Evolutionary conservation across 1,284 basidiomycete species (phyloP).

Genomic region (Lentinula novae-zelandiae): DNA sequence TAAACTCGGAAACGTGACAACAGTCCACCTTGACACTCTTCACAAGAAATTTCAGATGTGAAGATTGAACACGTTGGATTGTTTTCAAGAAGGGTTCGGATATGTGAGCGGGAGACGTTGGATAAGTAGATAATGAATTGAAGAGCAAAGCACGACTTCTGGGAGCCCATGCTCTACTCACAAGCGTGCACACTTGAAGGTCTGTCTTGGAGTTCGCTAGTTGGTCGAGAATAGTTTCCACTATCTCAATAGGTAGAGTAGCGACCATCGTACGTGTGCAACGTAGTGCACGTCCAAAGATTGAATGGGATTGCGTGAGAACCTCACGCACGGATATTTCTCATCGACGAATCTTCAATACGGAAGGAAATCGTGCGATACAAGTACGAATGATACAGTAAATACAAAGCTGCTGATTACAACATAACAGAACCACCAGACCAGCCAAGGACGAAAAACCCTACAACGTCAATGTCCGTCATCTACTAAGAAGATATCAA

Average conservation of each 20-base stretch:
- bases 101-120: neutral
- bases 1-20: neutral
- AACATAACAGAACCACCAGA: no score
- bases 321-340: no score
- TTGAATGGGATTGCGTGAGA: no score
- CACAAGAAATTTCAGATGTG: neutral
- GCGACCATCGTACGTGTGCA: neutral
- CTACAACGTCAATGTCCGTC: neutral
- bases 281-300: no score
- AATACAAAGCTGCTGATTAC: no score
- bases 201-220: conserved; percentile 5
- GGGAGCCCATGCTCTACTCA: conserved; percentile 4
- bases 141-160: conserved; percentile 1
- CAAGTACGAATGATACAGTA: no score
- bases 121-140: conserved; percentile 2
- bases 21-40: neutral
- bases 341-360: no score
- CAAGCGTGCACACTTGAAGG: neutral
- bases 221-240: neutral
- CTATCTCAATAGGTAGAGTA: conserved; percentile 1
- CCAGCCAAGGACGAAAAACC: no score
- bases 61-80: neutral
- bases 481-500: conserved; percentile 11
- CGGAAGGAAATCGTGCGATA: no score
- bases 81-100: neutral